phyloP scores from a whole-genome alignment of 2,329 filamentous ascomycete genomes.

The Bimuria novae-zelandiae region DNA sequence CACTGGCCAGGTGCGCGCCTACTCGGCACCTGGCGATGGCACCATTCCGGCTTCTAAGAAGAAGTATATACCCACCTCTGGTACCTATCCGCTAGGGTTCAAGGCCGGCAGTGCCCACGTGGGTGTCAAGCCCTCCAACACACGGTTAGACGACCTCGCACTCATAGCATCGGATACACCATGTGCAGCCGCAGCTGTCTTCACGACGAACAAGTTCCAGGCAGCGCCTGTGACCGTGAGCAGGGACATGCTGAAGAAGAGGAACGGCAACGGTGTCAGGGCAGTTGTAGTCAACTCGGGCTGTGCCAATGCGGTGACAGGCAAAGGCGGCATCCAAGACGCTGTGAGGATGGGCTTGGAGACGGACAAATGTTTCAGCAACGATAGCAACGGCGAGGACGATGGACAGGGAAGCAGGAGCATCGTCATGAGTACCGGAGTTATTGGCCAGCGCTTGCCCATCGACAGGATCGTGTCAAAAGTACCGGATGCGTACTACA shows the following conservation, averaged over 20 bases:
- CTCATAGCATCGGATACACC: conserved; percentile 84
- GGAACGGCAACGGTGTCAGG: conserved; percentile 70
- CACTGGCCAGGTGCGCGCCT: conserved; percentile 53
- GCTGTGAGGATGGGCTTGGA: conserved; percentile 80
- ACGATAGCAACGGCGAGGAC: conserved; percentile 38
- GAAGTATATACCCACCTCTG: conserved; percentile 84
- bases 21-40: conserved; percentile 63
- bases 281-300: conserved; percentile 93
- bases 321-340: conserved; percentile 85
- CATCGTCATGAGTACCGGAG: conserved; percentile 98
- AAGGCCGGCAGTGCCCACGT: conserved; percentile 84
- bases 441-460: conserved; percentile 92
- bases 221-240: conserved; percentile 92
- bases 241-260: conserved; percentile 69
- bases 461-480: conserved; percentile 86
- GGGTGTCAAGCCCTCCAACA: conserved; percentile 92
- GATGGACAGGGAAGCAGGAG: conserved; percentile 62
- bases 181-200: conserved; percentile 87
- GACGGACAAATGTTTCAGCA: conserved; percentile 68
- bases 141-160: conserved; percentile 86
- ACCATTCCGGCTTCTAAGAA: conserved; percentile 77
- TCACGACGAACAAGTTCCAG: conserved; percentile 98
- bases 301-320: conserved; percentile 96
- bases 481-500: conserved; percentile 75
- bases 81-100: conserved; percentile 91